These are phyloP conservation scores for Tricholoma furcatifolium DNA, from an alignment of 768 basidiomycete species.

Conservation along the genomic window DNA sequence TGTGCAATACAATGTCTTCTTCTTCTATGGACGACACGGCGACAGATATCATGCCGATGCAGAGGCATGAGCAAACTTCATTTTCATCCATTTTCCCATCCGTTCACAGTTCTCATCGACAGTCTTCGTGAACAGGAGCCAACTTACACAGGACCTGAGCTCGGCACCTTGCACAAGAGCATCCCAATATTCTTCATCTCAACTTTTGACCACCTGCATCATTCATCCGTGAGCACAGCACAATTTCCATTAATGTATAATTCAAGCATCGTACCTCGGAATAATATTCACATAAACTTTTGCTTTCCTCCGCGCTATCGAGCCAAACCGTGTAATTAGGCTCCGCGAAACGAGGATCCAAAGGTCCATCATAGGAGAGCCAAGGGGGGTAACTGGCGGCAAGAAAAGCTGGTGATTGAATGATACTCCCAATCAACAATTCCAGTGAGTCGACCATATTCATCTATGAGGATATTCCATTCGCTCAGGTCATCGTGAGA, in stretches of 20 bases:
- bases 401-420: too few species aligned
- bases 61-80: background rate
- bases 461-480: too few species aligned
- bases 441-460: too few species aligned
- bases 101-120: background rate
- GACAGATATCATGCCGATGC: too few species aligned
- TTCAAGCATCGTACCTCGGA: background rate
- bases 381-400: too few species aligned
- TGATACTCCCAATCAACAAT: too few species aligned
- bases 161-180: slow-evolving; percentile 5
- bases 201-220: slow-evolving; percentile 3
- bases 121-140: background rate
- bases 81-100: slow-evolving; percentile 8
- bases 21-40: too few species aligned
- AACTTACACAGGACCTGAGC: slow-evolving; percentile 5
- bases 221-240: background rate
- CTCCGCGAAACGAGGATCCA: slow-evolving; percentile 7
- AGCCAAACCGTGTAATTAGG: background rate
- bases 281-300: slow-evolving; percentile 3
- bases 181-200: slow-evolving; percentile 6
- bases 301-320: slow-evolving; percentile 11
- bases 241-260: background rate
- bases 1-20: too few species aligned
- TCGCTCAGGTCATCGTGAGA: too few species aligned
- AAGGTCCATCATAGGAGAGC: too few species aligned